These are phyloP conservation scores for Solanum chiquidenum DNA, from an alignment of 257 asterid genomes.

Conservation along the genomic window DNA sequence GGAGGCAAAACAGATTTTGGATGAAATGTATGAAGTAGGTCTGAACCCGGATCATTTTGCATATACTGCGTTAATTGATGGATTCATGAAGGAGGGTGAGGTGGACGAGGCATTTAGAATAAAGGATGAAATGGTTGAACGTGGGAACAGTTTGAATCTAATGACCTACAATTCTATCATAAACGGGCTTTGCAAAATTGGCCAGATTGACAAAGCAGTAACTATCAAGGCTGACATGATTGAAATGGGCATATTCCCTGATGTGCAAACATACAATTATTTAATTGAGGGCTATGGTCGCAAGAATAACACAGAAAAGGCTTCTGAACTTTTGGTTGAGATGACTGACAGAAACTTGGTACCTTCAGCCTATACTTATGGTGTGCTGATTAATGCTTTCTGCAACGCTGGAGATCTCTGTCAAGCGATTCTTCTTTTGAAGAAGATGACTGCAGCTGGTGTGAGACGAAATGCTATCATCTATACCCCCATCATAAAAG, in stretches of 20 bases:
- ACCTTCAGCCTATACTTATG: slow-evolving; percentile 53
- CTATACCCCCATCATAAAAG: slow-evolving; percentile 46
- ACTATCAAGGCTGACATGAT: slow-evolving; percentile 55
- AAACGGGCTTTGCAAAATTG: slow-evolving; percentile 50
- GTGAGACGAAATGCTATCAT: slow-evolving; percentile 46
- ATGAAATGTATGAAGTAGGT: slow-evolving; percentile 56
- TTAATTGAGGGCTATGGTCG: slow-evolving; percentile 54
- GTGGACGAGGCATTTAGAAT: slow-evolving; percentile 49
- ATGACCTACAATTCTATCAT: slow-evolving; percentile 54
- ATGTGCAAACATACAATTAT: slow-evolving; percentile 50
- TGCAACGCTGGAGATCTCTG: slow-evolving; percentile 45
- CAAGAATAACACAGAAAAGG: slow-evolving; percentile 40
- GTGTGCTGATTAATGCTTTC: slow-evolving; percentile 47
- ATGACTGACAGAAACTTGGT: slow-evolving; percentile 59
- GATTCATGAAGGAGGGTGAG: slow-evolving; percentile 66
- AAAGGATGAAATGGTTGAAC: slow-evolving; percentile 51
- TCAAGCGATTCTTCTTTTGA: slow-evolving; percentile 43
- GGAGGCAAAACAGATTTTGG: slow-evolving; percentile 54
- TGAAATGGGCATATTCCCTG: slow-evolving; percentile 42
- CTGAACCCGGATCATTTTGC: slow-evolving; percentile 47
- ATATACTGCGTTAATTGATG: slow-evolving; percentile 55
- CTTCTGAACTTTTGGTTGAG: slow-evolving; percentile 46
- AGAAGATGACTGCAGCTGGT: slow-evolving; percentile 43
- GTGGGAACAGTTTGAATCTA: slow-evolving; percentile 48
- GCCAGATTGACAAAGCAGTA: slow-evolving; percentile 53